Evolutionary conservation across 768 basidiomycete genomes (phyloP).

Genomic region (Leccinum broughii): DNA sequence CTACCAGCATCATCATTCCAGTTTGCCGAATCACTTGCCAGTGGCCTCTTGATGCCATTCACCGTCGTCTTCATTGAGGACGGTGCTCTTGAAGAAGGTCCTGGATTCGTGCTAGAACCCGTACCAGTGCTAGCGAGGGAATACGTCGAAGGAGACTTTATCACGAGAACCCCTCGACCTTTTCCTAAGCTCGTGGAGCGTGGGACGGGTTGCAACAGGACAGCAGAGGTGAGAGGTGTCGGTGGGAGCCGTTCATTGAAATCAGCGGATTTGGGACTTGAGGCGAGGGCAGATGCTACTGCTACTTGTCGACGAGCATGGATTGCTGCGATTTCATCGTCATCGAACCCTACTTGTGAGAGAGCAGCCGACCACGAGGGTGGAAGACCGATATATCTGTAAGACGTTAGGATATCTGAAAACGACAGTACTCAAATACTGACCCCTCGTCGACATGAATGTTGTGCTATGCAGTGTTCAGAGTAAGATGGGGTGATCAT

Average conservation of each 20-base stretch:
- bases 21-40: slow-evolving; percentile 17
- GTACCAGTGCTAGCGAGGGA: slow-evolving; percentile 7
- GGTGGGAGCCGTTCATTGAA: slow-evolving; percentile 6
- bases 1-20: slow-evolving; percentile 1
- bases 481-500: background rate
- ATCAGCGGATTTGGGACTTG: slow-evolving; percentile 3
- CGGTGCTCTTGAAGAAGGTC: slow-evolving; percentile 19
- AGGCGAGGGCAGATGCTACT: slow-evolving; percentile 11
- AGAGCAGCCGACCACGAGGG: slow-evolving; percentile 72
- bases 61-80: slow-evolving; percentile 26
- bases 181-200: slow-evolving; percentile 26
- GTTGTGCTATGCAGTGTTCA: slow-evolving; percentile 52
- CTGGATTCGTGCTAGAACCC: slow-evolving; percentile 9
- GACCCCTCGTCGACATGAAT: slow-evolving; percentile 79
- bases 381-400: slow-evolving; percentile 63
- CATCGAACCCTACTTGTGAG: slow-evolving; percentile 58
- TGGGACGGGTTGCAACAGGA: slow-evolving; percentile 23
- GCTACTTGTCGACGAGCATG: slow-evolving; percentile 39
- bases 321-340: slow-evolving; percentile 68
- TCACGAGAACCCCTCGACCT: slow-evolving; percentile 5
- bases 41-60: slow-evolving; percentile 20
- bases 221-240: slow-evolving; percentile 19
- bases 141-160: slow-evolving; percentile 18
- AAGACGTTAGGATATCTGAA: slow-evolving; percentile 1
- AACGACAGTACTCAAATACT: slow-evolving; percentile 39